Base-by-base conservation (phyloP, 108 stramenopile species). In the Bacterosira constricta region DNA sequence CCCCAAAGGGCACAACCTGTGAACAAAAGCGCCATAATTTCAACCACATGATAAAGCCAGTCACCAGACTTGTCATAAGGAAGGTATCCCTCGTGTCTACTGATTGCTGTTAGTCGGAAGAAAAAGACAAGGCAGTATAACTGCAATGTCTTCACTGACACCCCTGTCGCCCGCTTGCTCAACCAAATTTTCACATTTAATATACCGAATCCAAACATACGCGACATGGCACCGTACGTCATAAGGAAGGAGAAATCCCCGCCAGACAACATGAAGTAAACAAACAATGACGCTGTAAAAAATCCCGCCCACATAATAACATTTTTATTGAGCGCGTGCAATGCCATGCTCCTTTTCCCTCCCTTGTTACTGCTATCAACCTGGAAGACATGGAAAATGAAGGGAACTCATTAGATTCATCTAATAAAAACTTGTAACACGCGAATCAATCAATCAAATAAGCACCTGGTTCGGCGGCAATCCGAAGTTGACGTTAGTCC, bases 21-120 rank as follows among this genome's bases (percentile, higher is more conserved):
- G 31, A 96, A 86, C 15, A 83, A 13, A n/a, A 99, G 77, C 27
- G 91, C 79, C 73, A 83, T 75, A 49, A 90, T 83, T 79, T 99
- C 99, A 54, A 97, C 90, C 11, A 88, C 60, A 69, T 98, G 98
- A 83, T 99, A 99, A 44, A 98, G 80, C 97, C 97, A 98, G 75
- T 98, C 98, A 37, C 99, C 99, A 25, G 92, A 93, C 69, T 97
- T 95, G 77, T 99, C 99, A 70, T 97, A 99, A n/a, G 99, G 99
- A 21, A 99, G 83, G 71, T 99, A 98, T 17, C 99, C 99, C 77
- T 98, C 96, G 83, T 98, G 96, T 38, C 96, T 87, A 66, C 98
- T 82, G 70, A 99, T 98, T 57, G 91, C 91, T 17, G 96, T 88
- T n/a, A 99, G 82, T 4, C 99, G 93, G 47, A 90, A 91, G 71